Conservation (phyloP, 495 filamentous ascomycete species). For the Aspergillus sclerotiicarbonarius region DNA sequence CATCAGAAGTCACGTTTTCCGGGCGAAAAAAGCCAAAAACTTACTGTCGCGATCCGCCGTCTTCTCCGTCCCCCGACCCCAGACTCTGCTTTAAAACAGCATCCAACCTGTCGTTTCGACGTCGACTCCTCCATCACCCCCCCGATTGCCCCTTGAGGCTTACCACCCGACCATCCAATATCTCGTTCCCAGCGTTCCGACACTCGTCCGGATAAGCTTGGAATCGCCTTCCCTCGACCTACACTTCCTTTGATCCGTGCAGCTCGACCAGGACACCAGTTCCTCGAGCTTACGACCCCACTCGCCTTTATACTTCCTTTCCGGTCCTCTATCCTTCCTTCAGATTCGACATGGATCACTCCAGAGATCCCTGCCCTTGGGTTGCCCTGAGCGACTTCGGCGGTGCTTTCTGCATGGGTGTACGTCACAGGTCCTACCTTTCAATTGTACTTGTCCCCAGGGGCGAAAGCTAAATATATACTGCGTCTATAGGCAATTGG, state of each 20-base stretch:
- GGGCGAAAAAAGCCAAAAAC: conserved; percentile 18
- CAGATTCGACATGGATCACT: conserved; percentile 75
- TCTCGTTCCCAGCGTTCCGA: neutral
- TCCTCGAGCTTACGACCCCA: conserved; percentile 1
- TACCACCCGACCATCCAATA: neutral
- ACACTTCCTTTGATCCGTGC: conserved; percentile 8
- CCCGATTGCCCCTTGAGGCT: neutral
- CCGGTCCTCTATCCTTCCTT: conserved; percentile 8
- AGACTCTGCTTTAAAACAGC: conserved; percentile 6
- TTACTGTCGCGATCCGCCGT: conserved; percentile 9
- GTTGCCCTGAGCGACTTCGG: conserved; percentile 95
- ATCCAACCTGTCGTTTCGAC: conserved; percentile 1
- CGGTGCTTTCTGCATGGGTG: conserved; percentile 96
- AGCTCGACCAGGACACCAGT: conserved; percentile 13
- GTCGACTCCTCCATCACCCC: conserved; percentile 2
- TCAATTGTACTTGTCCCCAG: conserved; percentile 4
- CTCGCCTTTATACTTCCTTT: conserved; percentile 9
- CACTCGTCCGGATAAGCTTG: conserved; percentile 1
- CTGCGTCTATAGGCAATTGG: conserved; percentile 57
- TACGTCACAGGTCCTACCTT: conserved; percentile 47
- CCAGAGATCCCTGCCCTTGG: conserved; percentile 94
- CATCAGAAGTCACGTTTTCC: conserved; percentile 18
- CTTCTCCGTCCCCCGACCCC: conserved; percentile 10
- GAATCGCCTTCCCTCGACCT: conserved; percentile 4
- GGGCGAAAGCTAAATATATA: conserved; percentile 13